Evolutionary conservation across 2,329 filamentous ascomycete genomes (phyloP).

Genomic region (Podosphaera xanthii): DNA sequence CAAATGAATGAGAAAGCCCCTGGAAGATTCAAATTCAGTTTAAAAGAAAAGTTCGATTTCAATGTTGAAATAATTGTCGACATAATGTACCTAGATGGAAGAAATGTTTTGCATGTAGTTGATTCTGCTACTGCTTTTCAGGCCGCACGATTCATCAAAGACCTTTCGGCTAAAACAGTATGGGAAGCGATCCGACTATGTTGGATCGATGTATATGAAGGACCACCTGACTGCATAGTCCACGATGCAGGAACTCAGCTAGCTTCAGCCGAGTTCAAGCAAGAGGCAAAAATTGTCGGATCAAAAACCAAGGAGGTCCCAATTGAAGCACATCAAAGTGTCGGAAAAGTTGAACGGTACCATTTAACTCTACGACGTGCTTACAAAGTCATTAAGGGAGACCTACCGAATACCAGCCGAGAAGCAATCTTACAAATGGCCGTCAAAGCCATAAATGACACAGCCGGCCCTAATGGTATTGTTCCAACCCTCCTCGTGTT

Average conservation of each 20-base stretch:
- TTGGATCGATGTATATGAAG: slow-evolving; percentile 3
- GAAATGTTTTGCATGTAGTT: slow-evolving; percentile 1
- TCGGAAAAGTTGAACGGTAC: slow-evolving; percentile 3
- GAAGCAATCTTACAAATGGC: slow-evolving; percentile 4
- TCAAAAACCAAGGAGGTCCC: not conserved
- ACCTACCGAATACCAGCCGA: slow-evolving; percentile 1
- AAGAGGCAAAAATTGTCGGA: not conserved
- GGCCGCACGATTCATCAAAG: slow-evolving; percentile 1
- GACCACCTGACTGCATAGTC: slow-evolving; percentile 1
- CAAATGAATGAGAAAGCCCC: not conserved
- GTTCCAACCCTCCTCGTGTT: slow-evolving; percentile 5
- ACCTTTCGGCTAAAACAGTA: not conserved
- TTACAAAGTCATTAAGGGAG: slow-evolving; percentile 2
- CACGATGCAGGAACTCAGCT: slow-evolving; percentile 1
- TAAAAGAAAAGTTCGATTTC: not conserved
- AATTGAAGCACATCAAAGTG: slow-evolving; percentile 1
- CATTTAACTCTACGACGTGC: slow-evolving; percentile 1
- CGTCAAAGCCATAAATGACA: slow-evolving; percentile 2
- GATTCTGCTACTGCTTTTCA: slow-evolving; percentile 2
- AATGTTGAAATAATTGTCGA: slow-evolving; percentile 3
- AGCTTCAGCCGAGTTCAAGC: slow-evolving; percentile 1
- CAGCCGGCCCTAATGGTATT: slow-evolving; percentile 4
- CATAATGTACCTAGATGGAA: slow-evolving; percentile 1
- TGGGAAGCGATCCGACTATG: slow-evolving; percentile 1
- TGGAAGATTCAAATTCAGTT: not conserved